phyloP scores from a whole-genome alignment of 768 basidiomycete genomes.

The Clitopilus hobsonii region DNA sequence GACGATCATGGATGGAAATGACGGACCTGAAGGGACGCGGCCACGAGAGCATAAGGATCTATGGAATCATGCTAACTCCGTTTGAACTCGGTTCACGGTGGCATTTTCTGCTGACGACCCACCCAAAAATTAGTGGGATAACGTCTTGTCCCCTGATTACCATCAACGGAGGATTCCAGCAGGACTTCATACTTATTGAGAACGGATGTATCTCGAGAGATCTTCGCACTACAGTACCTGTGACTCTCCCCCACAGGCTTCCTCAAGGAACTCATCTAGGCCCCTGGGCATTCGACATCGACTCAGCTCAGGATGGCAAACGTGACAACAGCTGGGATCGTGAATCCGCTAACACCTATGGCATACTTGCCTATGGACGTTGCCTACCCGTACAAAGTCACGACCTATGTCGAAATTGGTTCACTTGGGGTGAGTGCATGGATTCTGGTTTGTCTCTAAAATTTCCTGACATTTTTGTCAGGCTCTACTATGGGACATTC shows the following conservation, averaged over 20 bases:
- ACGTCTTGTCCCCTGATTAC: neutral
- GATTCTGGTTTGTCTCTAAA: neutral
- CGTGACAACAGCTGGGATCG: neutral
- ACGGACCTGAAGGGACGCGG: neutral
- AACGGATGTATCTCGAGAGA: neutral
- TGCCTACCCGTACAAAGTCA: neutral
- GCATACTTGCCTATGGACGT: neutral
- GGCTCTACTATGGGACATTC: conserved; percentile 24
- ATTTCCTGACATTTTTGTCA: conserved; percentile 1
- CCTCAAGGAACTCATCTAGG: too few relatives aligned
- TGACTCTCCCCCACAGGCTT: neutral
- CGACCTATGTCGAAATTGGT: neutral
- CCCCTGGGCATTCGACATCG: neutral
- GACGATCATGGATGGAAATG: neutral
- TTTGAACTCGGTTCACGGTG: neutral
- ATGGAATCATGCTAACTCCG: neutral
- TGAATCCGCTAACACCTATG: neutral
- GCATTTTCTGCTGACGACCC: neutral
- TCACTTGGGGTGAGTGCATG: neutral
- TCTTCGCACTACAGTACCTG: neutral
- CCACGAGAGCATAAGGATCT: neutral
- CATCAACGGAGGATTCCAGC: neutral
- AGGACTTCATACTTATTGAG: neutral
- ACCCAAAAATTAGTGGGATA: neutral
- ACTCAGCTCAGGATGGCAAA: neutral